Base-by-base conservation (phyloP, 192 early-diverging fungal genomes). In the Backusella australiensis region DNA sequence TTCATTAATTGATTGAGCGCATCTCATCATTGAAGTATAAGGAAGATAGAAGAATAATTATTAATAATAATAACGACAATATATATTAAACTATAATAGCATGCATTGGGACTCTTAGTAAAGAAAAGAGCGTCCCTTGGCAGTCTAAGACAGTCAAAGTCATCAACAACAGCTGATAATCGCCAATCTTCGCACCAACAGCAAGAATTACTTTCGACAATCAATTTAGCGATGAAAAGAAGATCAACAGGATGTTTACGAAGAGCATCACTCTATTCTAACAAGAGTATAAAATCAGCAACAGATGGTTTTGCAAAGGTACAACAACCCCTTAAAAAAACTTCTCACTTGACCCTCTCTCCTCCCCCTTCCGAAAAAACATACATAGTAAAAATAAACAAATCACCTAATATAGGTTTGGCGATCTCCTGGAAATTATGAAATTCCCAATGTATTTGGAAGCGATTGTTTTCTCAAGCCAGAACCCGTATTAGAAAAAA, bases 381-480 rank as follows among this genome's bases (percentile, higher is more conserved):
- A 72, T 49, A 49, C 46, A 53, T 34, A 35, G 6, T 72, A 72
- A 35, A 23, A 56, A 59, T 59, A 74, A 39, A 38, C 35, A 41
- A 35, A 21, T 39, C 38, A 17, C 35, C 15, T 63, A 26, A 63
- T 41, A 34, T 75, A 78, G 77, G 71, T 72, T 4, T 77, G 76
- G 76, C 26, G 76, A 72, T 42, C 76, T 42, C 76, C 76, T 35
- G 76, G 76, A 34, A 72, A 44, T 66, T 77, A 77, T 66, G 76
- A 77, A 63, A 72, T 77, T n/a, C 76, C 76, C 8, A 77, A 77
- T 59, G 69, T 77, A n/a, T 63, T 77, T 19, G 76, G 76, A 41
- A 77, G 71, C 32, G 76, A 77, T 44, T 77, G 76, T 65, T 80
- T 80, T 76, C 44, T 80, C 4, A 75, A 76, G 21, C 79, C 79